Evolutionary conservation across 2,329 filamentous ascomycete species (phyloP).

Genomic region (Seiridium unicorne): DNA sequence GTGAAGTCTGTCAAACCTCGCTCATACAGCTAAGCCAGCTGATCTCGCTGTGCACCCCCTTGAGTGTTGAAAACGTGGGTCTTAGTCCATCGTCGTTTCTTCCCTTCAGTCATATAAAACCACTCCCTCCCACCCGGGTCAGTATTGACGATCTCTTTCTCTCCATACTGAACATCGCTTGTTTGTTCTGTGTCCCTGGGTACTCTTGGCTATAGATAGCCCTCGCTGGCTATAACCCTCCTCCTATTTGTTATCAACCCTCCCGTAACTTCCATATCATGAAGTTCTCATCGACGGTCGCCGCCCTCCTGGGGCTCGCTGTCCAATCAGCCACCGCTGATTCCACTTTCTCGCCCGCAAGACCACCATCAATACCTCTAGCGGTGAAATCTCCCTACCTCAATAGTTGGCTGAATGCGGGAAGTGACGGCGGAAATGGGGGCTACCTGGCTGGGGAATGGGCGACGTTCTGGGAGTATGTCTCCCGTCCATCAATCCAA

Average conservation of each 20-base stretch:
- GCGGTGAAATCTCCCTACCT: slow-evolving; percentile 76
- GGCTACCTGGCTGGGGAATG: slow-evolving; percentile 68
- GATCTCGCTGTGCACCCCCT: slow-evolving; percentile 4
- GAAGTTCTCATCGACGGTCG: slow-evolving; percentile 20
- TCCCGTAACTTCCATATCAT: slow-evolving; percentile 13
- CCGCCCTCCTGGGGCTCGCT: slow-evolving; percentile 26
- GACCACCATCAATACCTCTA: slow-evolving; percentile 68
- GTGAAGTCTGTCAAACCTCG: neutral
- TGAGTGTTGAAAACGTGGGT: neutral
- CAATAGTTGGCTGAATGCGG: slow-evolving; percentile 66
- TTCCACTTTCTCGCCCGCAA: slow-evolving; percentile 62
- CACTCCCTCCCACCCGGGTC: neutral
- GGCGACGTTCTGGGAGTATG: slow-evolving; percentile 68
- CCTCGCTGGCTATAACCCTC: neutral
- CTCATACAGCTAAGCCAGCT: neutral
- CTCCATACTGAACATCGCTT: neutral
- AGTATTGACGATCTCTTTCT: neutral
- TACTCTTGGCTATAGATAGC: neutral
- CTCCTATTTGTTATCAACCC: slow-evolving; percentile 16
- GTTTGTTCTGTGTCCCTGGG: neutral
- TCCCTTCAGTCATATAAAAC: slow-evolving; percentile 2
- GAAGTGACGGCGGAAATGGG: slow-evolving; percentile 59
- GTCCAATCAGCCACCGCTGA: slow-evolving; percentile 24
- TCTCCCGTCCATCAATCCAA: slow-evolving; percentile 12
- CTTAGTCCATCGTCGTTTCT: neutral